Evolutionary conservation across 1,284 basidiomycete genomes (phyloP), one percentile per base, ranked within the genome.

Genomic region (Golubevia pallescens): DNA sequence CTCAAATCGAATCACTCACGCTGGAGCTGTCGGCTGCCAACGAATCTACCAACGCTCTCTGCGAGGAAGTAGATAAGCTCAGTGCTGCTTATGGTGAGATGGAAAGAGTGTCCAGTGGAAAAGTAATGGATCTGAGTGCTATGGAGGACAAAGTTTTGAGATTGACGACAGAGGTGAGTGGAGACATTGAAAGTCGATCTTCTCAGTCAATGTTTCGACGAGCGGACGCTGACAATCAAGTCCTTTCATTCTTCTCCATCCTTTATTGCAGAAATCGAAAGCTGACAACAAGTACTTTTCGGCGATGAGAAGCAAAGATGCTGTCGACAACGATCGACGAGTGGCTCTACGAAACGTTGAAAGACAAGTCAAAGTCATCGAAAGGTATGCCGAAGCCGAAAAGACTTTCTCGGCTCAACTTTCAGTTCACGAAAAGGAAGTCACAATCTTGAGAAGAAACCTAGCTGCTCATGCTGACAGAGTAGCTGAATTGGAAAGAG

Each of bases 251-350:
- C 16, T 58, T 0, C 38, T 34, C 52, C 6, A 32, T 3, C 3
- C 24, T 8, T 8, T 14, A 2, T 34, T 52, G 13, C 52, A 66
- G 64, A 85, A 85, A 67, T 70, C 78, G 21, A 85, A 85, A 58
- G 82, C 82, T 57, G 82, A 85, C 75, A 84, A 81, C 76, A 85
- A 85, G 74, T 85, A 77, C 75, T 85, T 83, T 61, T 72, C 74
- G 8, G 71, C 82, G 42, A 82, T 82, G 80, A 75, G 82, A 0
- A 70, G 70, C 58, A 80, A 82, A 60, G 82, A 85, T n/a, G 71
- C 65, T 3, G 23, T 79, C 21, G 82, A 84, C 1, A 68, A 63
- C 1, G 81, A 85, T 24, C 58, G 71, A 48, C 70, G 75, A 8
- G 61, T 73, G 13, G 61, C 69, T 19, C 65, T 74, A 55, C 68